Evolutionary conservation across 257 asterid species (phyloP).

Genomic region (Petrea volubilis): DNA sequence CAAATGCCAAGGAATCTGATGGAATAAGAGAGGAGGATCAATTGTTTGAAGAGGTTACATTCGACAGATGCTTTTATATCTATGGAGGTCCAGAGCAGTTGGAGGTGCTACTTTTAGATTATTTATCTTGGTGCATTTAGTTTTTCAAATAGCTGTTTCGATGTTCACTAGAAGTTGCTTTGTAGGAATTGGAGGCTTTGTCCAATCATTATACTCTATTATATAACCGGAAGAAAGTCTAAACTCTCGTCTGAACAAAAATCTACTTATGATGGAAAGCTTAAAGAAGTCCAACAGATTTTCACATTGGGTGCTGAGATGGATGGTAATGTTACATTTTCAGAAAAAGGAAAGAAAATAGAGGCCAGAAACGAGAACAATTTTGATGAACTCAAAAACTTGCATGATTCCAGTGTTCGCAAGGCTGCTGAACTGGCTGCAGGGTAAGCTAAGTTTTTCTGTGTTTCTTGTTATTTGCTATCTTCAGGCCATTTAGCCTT

Average conservation of each 20-base stretch:
- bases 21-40: slow-evolving; percentile 70
- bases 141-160: slow-evolving; percentile 16
- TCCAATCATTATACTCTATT: slow-evolving; percentile 82
- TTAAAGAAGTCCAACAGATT: slow-evolving; percentile 76
- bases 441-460: slow-evolving; percentile 53
- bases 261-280: slow-evolving; percentile 78
- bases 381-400: slow-evolving; percentile 57
- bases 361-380: slow-evolving; percentile 62
- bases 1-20: slow-evolving; percentile 30
- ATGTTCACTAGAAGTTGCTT: slow-evolving; percentile 20
- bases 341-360: slow-evolving; percentile 81
- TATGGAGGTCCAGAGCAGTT: slow-evolving; percentile 99
- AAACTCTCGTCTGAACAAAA: slow-evolving; percentile 81
- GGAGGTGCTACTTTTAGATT: slow-evolving; percentile 59
- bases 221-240: slow-evolving; percentile 82
- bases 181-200: slow-evolving; percentile 92
- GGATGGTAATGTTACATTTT: slow-evolving; percentile 56
- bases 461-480: neutral
- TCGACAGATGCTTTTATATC: slow-evolving; percentile 95
- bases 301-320: slow-evolving; percentile 70
- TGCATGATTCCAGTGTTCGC: slow-evolving; percentile 85
- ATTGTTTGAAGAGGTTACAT: slow-evolving; percentile 74
- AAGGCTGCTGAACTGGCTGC: slow-evolving; percentile 99
- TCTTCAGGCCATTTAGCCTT: neutral
- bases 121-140: slow-evolving; percentile 11